Base-by-base conservation (phyloP, 306 rosid species). In the Cyamopsis tetragonoloba region DNA sequence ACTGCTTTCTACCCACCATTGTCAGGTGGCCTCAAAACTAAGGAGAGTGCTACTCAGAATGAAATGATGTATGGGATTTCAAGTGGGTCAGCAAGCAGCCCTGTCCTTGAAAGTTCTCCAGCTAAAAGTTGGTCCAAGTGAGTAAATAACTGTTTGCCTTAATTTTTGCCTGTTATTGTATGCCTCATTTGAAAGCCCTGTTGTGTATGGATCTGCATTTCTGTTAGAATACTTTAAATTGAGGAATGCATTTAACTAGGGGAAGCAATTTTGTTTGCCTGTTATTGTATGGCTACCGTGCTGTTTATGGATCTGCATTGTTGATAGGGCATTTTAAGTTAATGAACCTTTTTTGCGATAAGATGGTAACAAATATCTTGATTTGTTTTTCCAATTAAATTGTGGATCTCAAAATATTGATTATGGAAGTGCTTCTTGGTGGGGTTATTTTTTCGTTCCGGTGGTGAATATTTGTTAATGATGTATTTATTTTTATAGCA, bases 111-210 rank as follows among this genome's bases (percentile, higher is more conserved):
- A 81, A 72, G 74, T 53, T 81, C 91, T 77, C 82, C 84, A 0
- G 80, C 78, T 59, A 86, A 73, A 68, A 37, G 84, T 80, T 90
- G 92, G 99, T 77, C 97, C 57, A 88, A 83, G 99, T 93, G 88
- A 83, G 99, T 85, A 32, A n/a, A 39, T 71, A 68, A 20, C 61
- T 58, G 63, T 31, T 37, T 74, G 67, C 31, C 62, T 24, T 62
- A 9, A 39, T 37, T 44, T 62, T 35, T 78, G 7, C 13, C 42
- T 23, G 38, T 39, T 47, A 41, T 44, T 17, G 15, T 73, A 12
- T 42, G 30, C 50, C 10, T 26, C 20, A 38, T 38, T 14, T 62
- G 7, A 27, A 34, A 53, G 54, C 39, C 66, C 31, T 75, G 35
- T 76, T 62, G 31, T 71, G 11, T 68, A 24, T 72, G 15, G 62